Percentiles rank a stretch among this genome's conserved stretches.
Conservation (phyloP, 257 asterid species). For the Anisodus acutangulus region DNA sequence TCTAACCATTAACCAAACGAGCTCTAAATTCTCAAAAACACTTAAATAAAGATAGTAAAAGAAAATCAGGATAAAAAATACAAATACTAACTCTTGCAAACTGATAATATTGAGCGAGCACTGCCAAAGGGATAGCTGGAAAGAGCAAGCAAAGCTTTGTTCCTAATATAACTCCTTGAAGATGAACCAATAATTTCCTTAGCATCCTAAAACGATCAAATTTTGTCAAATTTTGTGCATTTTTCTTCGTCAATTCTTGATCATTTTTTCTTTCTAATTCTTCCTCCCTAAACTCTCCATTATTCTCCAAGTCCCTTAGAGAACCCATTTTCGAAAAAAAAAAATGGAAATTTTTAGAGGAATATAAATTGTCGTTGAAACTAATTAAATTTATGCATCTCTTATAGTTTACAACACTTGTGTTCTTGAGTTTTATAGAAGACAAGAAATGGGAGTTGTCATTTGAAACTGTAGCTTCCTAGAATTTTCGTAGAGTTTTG, state of each 20-base stretch:
- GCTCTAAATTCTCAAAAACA: neutral
- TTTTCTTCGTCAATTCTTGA: constrained; percentile 8
- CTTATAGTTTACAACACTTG: neutral
- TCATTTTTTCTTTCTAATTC: constrained; percentile 16
- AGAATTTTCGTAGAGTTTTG: constrained; percentile 13
- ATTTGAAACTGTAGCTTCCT: constrained; percentile 14
- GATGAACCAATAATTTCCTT: constrained; percentile 32
- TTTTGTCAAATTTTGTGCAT: constrained; percentile 32
- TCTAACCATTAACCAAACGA: too few relatives aligned
- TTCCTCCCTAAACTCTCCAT: constrained; percentile 25
- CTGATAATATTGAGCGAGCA: constrained; percentile 36
- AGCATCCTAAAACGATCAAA: constrained; percentile 30
- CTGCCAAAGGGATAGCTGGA: constrained; percentile 52
- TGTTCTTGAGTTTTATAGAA: constrained; percentile 11
- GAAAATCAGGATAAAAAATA: neutral
- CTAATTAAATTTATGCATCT: neutral
- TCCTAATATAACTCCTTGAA: constrained; percentile 47
- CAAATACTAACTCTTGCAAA: constrained; percentile 41
- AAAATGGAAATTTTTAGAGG: neutral
- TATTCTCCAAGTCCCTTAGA: constrained; percentile 37
- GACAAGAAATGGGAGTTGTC: constrained; percentile 4
- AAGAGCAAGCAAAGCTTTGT: constrained; percentile 51
- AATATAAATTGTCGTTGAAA: neutral
- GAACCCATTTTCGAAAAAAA: constrained; percentile 10
- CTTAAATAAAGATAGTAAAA: neutral